Evolutionary conservation across 2,329 filamentous ascomycete genomes (phyloP), one percentile per base, ranked within the genome.

Genomic region (Fusarium udum): DNA sequence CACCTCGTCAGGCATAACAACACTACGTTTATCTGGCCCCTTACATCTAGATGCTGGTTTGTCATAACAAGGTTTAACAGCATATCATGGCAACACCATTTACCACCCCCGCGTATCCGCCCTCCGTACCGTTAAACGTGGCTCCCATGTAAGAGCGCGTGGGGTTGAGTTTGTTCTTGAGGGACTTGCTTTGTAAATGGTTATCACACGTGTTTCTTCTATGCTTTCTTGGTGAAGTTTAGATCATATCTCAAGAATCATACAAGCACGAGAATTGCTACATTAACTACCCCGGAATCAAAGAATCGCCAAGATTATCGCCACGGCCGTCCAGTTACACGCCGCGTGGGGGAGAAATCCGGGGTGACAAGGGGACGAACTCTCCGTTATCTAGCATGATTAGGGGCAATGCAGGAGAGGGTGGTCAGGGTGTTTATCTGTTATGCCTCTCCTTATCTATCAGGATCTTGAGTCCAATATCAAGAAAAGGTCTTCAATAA

Each of bases 391-490:
- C 70, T 71, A 45, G 66, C n/a, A 43, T 55, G 45, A 58, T 53
- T 66, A 51, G 46, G 37, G 52, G 59, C 37, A 32, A 37, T 59
- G 40, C 40, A 37, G 39, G 40, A 51, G 52, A 61, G 37, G 60
- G 56, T 55, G 57, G 66, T 62, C 61, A 59, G 70, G 59, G 55
- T 55, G 48, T 67, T 73, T 73, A 73, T 73, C 70, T 73, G 46
- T 62, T 53, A 66, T 65, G 57, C 43, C 32, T 52, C 70, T 36
- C 55, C 64, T 65, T 61, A 72, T 53, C 69, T 72, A 51, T 42
- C 48, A 28, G n/a, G 20, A 45, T 18, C 42, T 28, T 61, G 12
- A 12, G 34, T 43, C 32, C 43, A 22, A 31, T 36, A 61, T 24
- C 52, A 49, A 55, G n/a, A 6, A 34, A 15, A 61, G 18, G 6